These are phyloP conservation scores for Colletotrichum simmondsii DNA, from an alignment of 2,329 filamentous ascomycete genomes.

Conservation along the genomic window DNA sequence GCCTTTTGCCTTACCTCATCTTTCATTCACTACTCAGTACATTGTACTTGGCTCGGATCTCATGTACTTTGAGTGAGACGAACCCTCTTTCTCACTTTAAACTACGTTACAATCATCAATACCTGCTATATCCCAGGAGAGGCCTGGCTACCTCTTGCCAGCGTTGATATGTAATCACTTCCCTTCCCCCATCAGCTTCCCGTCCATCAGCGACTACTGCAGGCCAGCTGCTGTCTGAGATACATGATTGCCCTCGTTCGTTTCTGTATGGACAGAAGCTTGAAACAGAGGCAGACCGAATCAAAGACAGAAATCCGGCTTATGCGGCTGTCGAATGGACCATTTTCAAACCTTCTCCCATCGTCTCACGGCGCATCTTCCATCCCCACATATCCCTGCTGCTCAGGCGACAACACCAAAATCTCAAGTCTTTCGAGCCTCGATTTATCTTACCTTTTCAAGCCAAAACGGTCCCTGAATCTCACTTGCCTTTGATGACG, in stretches of 20 bases:
- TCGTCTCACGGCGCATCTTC: constrained; percentile 11
- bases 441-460: constrained; percentile 5
- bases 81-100: constrained; percentile 15
- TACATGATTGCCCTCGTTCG: background rate
- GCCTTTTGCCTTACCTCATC: constrained; percentile 27
- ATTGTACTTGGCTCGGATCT: constrained; percentile 4
- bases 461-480: background rate
- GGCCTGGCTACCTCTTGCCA: background rate
- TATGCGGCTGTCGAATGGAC: background rate
- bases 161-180: constrained; percentile 29
- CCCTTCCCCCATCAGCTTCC: constrained; percentile 10
- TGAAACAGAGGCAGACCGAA: background rate
- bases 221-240: background rate
- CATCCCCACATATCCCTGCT: constrained; percentile 8
- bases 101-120: constrained; percentile 17
- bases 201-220: background rate
- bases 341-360: background rate
- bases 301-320: background rate
- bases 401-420: constrained; percentile 5
- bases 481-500: background rate
- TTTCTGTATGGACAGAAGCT: background rate
- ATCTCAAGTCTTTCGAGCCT: constrained; percentile 1
- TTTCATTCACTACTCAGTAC: constrained; percentile 7
- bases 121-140: constrained; percentile 19
- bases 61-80: constrained; percentile 18